Evolutionary conservation across 2,329 filamentous ascomycete genomes (phyloP).

Genomic region (Trichoderma sp.): DNA sequence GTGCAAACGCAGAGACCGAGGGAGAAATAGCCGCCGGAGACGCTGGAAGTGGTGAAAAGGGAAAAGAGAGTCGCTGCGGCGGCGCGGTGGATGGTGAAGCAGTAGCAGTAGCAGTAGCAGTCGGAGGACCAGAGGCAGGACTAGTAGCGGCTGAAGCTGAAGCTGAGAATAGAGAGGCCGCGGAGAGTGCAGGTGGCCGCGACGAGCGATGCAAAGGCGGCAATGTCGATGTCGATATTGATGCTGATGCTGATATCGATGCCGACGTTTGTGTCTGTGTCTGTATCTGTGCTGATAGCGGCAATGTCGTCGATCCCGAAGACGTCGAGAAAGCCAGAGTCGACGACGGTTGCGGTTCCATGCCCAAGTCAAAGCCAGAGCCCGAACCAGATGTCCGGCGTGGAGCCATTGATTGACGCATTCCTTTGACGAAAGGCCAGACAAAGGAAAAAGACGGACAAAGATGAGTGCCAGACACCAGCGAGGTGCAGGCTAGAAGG

Average conservation of each 20-base stretch:
- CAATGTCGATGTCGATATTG: background rate
- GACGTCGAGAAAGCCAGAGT: background rate
- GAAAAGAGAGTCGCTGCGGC: background rate
- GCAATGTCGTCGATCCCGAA: background rate
- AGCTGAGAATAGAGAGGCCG: background rate
- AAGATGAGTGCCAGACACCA: background rate
- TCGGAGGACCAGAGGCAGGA: background rate
- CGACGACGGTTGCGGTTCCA: background rate
- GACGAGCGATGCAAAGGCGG: too few relatives aligned
- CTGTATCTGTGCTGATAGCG: background rate
- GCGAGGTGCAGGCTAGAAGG: background rate
- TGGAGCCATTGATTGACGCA: slow-evolving; percentile 1
- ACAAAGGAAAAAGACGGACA: background rate
- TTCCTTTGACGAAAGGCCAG: background rate
- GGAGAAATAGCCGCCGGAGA: background rate
- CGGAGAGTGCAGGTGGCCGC: background rate
- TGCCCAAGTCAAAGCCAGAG: background rate
- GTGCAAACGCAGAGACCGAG: background rate
- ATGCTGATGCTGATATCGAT: background rate
- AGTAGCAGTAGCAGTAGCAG: background rate
- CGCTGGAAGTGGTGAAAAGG: background rate
- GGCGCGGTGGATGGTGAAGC: background rate
- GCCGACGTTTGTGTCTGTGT: background rate
- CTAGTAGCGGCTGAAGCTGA: background rate
- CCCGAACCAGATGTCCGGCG: background rate